These are phyloP conservation scores for Ampelocalamus luodianensis DNA, from an alignment of 176 grass and related monocot species.

Conservation along the genomic window DNA sequence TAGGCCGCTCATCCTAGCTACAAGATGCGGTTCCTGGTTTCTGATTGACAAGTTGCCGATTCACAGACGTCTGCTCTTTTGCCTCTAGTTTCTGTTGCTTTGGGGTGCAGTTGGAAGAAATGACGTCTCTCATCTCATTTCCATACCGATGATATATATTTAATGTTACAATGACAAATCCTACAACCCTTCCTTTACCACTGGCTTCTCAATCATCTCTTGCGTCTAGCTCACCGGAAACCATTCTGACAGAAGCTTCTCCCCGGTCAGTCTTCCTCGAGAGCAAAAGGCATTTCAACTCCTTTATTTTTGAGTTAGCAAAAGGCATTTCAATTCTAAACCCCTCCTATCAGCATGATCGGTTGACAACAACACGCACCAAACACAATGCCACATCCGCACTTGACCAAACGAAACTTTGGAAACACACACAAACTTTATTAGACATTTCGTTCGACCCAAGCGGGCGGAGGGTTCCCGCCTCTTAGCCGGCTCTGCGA, in stretches of 20 bases:
- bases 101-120: constrained; percentile 21
- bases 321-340: neutral
- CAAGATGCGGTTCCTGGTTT: neutral
- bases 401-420: constrained; percentile 37
- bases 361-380: constrained; percentile 25
- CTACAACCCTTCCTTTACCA: neutral
- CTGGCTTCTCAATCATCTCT: neutral
- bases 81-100: neutral
- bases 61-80: neutral
- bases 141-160: neutral
- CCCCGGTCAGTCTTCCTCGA: neutral
- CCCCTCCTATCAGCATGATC: constrained; percentile 18
- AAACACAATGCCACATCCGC: constrained; percentile 22
- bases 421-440: neutral
- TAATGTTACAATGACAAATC: neutral
- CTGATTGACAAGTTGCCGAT: constrained; percentile 17
- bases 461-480: neutral
- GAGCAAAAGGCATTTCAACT: neutral
- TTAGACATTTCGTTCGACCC: constrained; percentile 20
- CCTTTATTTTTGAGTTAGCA: neutral
- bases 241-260: constrained; percentile 33
- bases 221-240: constrained; percentile 29
- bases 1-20: neutral
- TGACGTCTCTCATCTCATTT: neutral
- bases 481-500: constrained; percentile 8